phyloP scores from a whole-genome alignment of 345 rosid genomes.

The Eucalyptus polybractea region DNA sequence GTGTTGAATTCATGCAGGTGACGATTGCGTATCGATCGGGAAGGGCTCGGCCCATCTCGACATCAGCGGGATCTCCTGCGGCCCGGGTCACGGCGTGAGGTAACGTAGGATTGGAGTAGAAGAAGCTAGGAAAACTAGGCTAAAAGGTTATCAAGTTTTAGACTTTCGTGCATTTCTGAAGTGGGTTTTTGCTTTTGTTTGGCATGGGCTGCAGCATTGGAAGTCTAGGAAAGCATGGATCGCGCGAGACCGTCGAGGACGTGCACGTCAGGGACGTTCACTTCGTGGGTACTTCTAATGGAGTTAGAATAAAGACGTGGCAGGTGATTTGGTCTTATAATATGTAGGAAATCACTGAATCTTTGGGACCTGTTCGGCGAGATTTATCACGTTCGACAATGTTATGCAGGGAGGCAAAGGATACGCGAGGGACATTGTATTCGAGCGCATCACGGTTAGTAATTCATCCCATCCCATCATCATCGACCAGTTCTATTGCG shows the following conservation, averaged over 20 bases:
- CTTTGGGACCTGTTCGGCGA: no score
- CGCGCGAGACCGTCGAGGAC: constrained; percentile 11
- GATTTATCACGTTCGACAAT: background rate
- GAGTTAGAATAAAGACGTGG: constrained; percentile 44
- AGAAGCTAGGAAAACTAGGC: background rate
- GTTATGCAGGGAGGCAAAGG: constrained; percentile 42
- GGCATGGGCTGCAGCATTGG: constrained; percentile 12
- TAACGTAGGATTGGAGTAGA: background rate
- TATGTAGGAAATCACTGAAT: no score
- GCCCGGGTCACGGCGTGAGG: constrained; percentile 62
- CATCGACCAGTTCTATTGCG: constrained; percentile 43
- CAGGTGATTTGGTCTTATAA: constrained; percentile 10
- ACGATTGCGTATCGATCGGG: constrained; percentile 46
- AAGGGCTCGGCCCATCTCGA: constrained; percentile 14
- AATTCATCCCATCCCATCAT: constrained; percentile 24
- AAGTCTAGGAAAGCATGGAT: constrained; percentile 25
- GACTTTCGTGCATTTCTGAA: background rate
- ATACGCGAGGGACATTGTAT: constrained; percentile 18
- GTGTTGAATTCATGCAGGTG: constrained; percentile 9
- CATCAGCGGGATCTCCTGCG: constrained; percentile 16
- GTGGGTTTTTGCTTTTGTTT: background rate
- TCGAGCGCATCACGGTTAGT: constrained; percentile 6
- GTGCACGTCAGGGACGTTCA: constrained; percentile 7
- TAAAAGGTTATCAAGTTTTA: background rate
- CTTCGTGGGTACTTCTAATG: constrained; percentile 22